Base-by-base conservation (phyloP, 1,284 basidiomycete genomes). In the Sparassis latifolia region DNA sequence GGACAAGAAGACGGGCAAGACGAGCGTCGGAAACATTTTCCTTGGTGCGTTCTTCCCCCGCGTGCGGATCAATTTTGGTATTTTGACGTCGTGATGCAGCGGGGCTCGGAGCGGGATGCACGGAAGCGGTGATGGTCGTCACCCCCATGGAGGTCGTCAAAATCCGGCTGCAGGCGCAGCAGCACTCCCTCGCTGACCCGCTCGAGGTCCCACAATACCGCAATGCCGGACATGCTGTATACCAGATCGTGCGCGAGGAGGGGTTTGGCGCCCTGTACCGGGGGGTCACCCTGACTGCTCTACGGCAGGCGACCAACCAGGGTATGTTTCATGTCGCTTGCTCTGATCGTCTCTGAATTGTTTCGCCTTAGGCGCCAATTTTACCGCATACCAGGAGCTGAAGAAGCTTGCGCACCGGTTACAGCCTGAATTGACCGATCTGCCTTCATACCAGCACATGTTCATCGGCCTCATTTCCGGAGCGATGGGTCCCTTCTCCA, bases 121-220 rank as follows among this genome's bases (percentile, higher is more conserved):
- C 94, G 1, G 96, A 97, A 71, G 96, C 96, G 4, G 84, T 99
- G 12, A 77, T 84, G 7, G 93, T 99, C 39, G 96, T 99, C 9
- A 97, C 92, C 52, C 96, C 96, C 0, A 99, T 99, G 96, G 96
- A 99, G 67, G 96, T 99, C 42, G 92, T 99, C 66, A 99, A 99
- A 77, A 99, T 99, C 66, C 85, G 97, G 50, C 75, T 99, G 60
- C 96, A 99, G 72, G 96, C 97, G 5, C 97, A 99, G 68, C 90
- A 92, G 67, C 96, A 99, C 72, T 98, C 96, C 38, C 79, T 99
- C 52, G 92, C 95, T 7, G 96, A 99, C 69, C 97, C 96, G 39
- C 73, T 97, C 49, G 96, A 99, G 66, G 77, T 84, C 33, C 97
- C 97, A 2, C 80, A 92, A 64, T 99, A 99, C 73, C 82, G 95